Percentiles rank a stretch among this genome's conserved stretches.
Conservation (phyloP, 768 basidiomycete species). For the Tulasnella calospora region DNA sequence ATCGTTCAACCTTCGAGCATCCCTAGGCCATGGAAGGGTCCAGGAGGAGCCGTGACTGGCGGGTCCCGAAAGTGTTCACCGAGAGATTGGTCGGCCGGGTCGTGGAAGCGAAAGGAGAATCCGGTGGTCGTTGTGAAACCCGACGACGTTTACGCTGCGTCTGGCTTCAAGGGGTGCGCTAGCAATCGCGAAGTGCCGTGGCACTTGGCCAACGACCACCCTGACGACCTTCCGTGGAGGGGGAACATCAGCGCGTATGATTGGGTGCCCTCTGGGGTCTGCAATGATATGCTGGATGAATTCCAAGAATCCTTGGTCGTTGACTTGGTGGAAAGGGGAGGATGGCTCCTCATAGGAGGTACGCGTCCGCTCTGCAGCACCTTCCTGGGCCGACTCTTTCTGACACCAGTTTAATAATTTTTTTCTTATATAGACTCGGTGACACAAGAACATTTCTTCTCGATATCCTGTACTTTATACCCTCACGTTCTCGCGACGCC, state of each 20-base stretch:
- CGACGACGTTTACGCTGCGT: conserved; percentile 14
- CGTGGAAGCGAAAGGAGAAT: conserved; percentile 9
- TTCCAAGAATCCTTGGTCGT: conserved; percentile 42
- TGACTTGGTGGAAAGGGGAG: conserved; percentile 60
- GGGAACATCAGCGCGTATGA: conserved; percentile 21
- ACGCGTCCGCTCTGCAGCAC: conserved; percentile 29
- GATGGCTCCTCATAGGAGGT: conserved; percentile 66
- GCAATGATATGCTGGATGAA: neutral
- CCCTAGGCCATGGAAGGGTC: neutral
- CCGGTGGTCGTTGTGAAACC: neutral
- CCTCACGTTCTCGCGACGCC: conserved; percentile 65
- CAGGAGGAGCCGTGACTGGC: neutral
- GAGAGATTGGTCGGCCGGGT: conserved; percentile 13
- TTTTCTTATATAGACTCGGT: conserved; percentile 52
- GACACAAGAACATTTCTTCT: conserved; percentile 70
- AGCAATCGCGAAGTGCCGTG: conserved; percentile 15
- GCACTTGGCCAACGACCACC: conserved; percentile 16
- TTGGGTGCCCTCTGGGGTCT: neutral
- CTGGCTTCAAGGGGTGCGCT: conserved; percentile 24
- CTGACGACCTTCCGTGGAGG: neutral
- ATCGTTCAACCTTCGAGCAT: neutral
- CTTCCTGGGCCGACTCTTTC: neutral
- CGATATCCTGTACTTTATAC: conserved; percentile 59
- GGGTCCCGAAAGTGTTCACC: conserved; percentile 4
- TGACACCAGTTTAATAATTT: neutral